Base-by-base conservation (phyloP, 345 rosid genomes). In the Hibiscus mutabilis region DNA sequence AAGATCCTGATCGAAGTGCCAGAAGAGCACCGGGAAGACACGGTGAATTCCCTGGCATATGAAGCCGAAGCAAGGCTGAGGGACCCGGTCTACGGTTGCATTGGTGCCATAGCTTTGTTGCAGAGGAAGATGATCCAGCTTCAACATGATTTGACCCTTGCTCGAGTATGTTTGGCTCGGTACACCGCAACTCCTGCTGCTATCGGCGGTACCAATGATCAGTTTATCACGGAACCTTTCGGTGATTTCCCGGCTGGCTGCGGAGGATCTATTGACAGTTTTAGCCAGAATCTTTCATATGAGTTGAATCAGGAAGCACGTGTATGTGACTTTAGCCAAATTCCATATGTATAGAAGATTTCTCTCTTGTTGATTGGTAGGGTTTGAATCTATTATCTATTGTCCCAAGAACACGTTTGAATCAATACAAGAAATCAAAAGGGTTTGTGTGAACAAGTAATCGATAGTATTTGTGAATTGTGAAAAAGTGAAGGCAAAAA, bases 51-150 rank as follows among this genome's bases (percentile, higher is more conserved):
- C 0, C 81, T 94, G 46, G 93, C 90, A 4, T 94, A 86, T 1
- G 98, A 94, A 68, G 98, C 98, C 3, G 98, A 91, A 71, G 96
- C 88, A 3, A 83, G 97, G 84, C 91, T 94, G 2, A 79, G 84
- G 72, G 97, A 94, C 73, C 98, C 97, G 19, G 92, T 91, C 66
- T 87, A 91, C n/a, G 98, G 98, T 27, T 91, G 97, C 81, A 88
- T 91, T 71, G 98, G 97, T 21, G 93, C 96, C 52, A 90, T 94
- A 29, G 93, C 95, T 72, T 60, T 85, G 73, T 76, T 89, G 42
- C 96, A 93, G 72, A 80, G 81, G 70, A 87, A 80, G 78, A 88
- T 86, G 92, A 67, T 80, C 2, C 85, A 93, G 86, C 96, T 93
- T 22, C 95, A 93, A 71, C 82, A 88, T 18, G 93, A 93, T 81